Base-by-base conservation (phyloP, 2,329 filamentous ascomycete species). In the Trichophaea hybrida region DNA sequence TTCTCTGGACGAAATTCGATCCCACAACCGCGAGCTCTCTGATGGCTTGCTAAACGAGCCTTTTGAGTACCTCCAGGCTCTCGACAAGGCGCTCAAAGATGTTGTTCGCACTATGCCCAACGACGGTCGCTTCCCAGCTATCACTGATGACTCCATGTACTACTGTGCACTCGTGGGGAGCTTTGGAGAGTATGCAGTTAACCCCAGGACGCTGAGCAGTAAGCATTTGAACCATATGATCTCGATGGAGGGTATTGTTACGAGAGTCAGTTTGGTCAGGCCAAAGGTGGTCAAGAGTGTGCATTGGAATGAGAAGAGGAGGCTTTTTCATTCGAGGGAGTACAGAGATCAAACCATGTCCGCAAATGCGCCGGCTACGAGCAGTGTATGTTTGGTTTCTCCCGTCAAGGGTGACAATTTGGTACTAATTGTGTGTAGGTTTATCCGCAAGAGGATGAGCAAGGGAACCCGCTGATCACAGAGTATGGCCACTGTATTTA, bases 231-330 rank as follows among this genome's bases (percentile, higher is more conserved):
- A 98, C 73, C 84, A 87, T 70, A 96, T 98, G 90, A 87, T 98
- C 12, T 95, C 90, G 2, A 79, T 98, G 55, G 93, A 98, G 74
- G 93, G 93, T 51, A 98, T 98, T 69, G 93, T 65, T 44, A 98
- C 93, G 38, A 86, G 93, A 72, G 94, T 88, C 74, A 96, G 90
- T 31, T 78, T 98, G 17, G 94, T 98, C 64, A 81, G 94, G 59
- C 93, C 93, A 8, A 98, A 98, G 74, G 83, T 98, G n/a, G 84
- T 97, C 63, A 94, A 94, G 75, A 97, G 93, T 73, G 90, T 98
- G 57, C 93, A 98, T 72, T 97, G 90, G 74, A 94, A 88, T 69
- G 90, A 96, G 74, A 81, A 75, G 65, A 89, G 88, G 72, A 80
- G 88, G 65, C 86, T 85, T 44, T 98, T 97, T 67, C 83, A 91